A percentile compares a stretch with the other conserved stretches of the same genome.
Conservation (phyloP, 148 eudicot genomes). For the Vaccinium myrtillus region DNA sequence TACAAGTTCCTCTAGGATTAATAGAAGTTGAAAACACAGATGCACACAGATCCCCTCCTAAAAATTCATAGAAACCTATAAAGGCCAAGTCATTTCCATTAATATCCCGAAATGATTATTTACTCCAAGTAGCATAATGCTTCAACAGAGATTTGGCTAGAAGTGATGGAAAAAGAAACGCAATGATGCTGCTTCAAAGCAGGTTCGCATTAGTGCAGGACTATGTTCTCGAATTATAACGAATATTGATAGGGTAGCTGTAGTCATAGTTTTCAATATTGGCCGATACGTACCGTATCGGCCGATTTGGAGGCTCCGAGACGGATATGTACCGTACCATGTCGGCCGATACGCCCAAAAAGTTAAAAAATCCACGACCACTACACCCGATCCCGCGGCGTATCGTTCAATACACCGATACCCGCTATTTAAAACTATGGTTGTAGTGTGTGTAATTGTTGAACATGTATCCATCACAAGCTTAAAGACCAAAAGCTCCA, state of each 20-base stretch:
- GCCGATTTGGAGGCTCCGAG: too few species aligned
- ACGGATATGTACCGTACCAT: too few species aligned
- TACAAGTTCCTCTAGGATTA: background rate
- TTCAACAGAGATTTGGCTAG: background rate
- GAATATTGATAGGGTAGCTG: background rate
- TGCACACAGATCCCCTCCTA: background rate
- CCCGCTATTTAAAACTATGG: too few species aligned
- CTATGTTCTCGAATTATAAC: background rate
- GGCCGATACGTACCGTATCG: too few species aligned
- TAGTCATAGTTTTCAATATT: background rate
- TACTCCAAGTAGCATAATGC: background rate
- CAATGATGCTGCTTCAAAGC: background rate
- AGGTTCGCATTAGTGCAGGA: background rate
- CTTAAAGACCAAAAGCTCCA: background rate
- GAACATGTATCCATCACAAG: background rate
- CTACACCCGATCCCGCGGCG: too few species aligned
- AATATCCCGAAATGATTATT: background rate
- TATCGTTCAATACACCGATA: too few species aligned
- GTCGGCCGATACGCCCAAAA: too few species aligned
- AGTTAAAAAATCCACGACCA: too few species aligned
- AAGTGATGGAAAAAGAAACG: conserved; percentile 6
- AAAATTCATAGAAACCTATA: background rate
- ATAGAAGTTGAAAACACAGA: background rate
- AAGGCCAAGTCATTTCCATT: background rate
- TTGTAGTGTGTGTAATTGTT: background rate